Evolutionary conservation across 257 asterid genomes (phyloP), one percentile per base, ranked within the genome.

Genomic region (Striga asiatica): DNA sequence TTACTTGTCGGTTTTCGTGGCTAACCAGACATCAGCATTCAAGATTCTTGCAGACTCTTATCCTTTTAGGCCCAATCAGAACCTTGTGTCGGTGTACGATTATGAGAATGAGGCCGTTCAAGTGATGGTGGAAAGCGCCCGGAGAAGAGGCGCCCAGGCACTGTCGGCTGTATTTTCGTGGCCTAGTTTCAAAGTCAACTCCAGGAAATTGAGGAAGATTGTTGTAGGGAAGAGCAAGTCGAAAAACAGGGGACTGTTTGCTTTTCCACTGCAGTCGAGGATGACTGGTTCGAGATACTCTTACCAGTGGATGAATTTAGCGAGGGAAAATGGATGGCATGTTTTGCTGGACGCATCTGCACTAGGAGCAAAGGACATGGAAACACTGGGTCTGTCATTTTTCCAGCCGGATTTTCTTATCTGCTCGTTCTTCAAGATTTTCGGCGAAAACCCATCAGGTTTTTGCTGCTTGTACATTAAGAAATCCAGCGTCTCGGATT

Each of bases 241-340:
- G 2, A 71, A 12, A 4, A 72, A 73, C 16, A 59, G 68, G 12
- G 95, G 97, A 1, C 39, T 89, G 1, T 76, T 89, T 12, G 95
- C 65, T 9, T 85, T 89, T 23, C 97, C 97, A 0, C 81, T 85
- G 10, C 97, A 81, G 4, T 89, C 97, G 5, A 74, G 81, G 39
- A 62, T 76, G 52, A 85, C 78, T 2, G 97, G 97, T 5, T 53
- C 84, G 0, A 58, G 75, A 62, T 85, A 89, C 49, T 76, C 94
- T 0, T 81, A 85, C 60, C 85, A 68, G 22, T 89, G 97, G 97
- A 85, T 89, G 95, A 81, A 70, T 42, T 50, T 77, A 2, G 95
- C 95, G 0, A 74, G 88, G 32, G 89, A 85, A 7, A 79, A 81
- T 5, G 97, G 95, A 1, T 89, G 95, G 97, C 93, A 83, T 24